Conservation (phyloP, 805 yeast genomes). For the Dipodascus geniculatus region DNA sequence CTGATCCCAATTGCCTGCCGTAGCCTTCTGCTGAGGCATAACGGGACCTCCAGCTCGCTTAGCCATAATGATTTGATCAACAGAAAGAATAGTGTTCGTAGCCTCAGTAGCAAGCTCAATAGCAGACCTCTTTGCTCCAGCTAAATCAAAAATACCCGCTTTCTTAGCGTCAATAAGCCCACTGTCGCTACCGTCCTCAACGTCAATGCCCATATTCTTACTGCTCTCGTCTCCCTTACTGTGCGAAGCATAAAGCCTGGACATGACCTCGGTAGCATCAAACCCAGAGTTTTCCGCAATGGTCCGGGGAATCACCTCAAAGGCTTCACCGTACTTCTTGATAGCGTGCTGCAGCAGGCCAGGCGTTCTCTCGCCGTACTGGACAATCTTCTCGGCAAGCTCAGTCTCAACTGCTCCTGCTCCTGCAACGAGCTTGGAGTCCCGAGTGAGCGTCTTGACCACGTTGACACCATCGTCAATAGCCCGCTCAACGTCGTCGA, state of each 20-base stretch:
- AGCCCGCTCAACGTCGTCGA: slow-evolving; percentile 94
- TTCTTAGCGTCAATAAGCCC: slow-evolving; percentile 63
- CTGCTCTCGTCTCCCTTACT: slow-evolving; percentile 33
- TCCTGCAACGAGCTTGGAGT: slow-evolving; percentile 75
- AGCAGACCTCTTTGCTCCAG: slow-evolving; percentile 73
- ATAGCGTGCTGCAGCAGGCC: slow-evolving; percentile 89
- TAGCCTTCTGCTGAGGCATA: slow-evolving; percentile 65
- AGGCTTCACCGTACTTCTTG: slow-evolving; percentile 86
- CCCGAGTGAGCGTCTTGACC: slow-evolving; percentile 79
- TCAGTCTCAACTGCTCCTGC: slow-evolving; percentile 95
- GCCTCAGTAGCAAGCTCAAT: slow-evolving; percentile 93
- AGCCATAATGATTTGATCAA: slow-evolving; percentile 97
- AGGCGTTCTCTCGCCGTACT: slow-evolving; percentile 87
- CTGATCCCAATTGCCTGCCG: slow-evolving; percentile 94
- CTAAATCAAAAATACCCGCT: slow-evolving; percentile 66
- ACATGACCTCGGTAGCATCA: slow-evolving; percentile 80
- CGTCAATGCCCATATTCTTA: slow-evolving; percentile 51
- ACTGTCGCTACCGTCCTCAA: slow-evolving; percentile 40
- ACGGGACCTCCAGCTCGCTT: slow-evolving; percentile 97
- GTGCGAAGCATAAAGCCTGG: slow-evolving; percentile 83
- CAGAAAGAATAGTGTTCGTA: slow-evolving; percentile 77
- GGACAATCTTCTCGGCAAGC: slow-evolving; percentile 64
- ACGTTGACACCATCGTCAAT: slow-evolving; percentile 94
- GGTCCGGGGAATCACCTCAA: slow-evolving; percentile 87
- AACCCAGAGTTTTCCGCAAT: slow-evolving; percentile 91